A percentile compares a stretch with the other conserved stretches of the same genome.
These are phyloP conservation scores for Trametes meyenii DNA, from an alignment of 768 basidiomycete genomes.

Conservation along the genomic window DNA sequence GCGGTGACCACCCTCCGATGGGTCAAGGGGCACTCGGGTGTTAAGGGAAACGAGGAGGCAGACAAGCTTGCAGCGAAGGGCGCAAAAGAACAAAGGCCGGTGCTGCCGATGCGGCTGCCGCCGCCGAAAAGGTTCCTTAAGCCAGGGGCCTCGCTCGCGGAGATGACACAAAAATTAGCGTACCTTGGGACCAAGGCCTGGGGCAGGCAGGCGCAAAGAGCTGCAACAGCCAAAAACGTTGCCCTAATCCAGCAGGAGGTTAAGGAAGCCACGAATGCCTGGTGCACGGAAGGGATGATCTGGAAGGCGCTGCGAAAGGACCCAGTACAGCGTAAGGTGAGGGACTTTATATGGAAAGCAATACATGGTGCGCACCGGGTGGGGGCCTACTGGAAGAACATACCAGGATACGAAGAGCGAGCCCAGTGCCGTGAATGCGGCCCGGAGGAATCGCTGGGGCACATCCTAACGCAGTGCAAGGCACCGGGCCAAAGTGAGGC, in stretches of 20 bases:
- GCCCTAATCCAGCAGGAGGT: no score
- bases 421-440: conserved; percentile 21
- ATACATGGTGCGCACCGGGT: conserved; percentile 8
- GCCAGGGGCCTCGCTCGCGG: no score
- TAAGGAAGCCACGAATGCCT: no score
- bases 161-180: no score
- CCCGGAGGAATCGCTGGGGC: conserved; percentile 22
- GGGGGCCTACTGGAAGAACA: conserved; percentile 25
- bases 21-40: conserved; percentile 21
- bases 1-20: conserved; percentile 12
- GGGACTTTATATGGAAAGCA: conserved; percentile 15
- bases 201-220: no score
- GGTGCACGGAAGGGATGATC: neutral
- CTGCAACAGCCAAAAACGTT: no score
- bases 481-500: conserved; percentile 2
- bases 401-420: conserved; percentile 7
- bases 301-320: neutral
- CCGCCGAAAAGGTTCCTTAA: no score
- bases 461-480: conserved; percentile 27
- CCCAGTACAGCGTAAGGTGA: neutral
- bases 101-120: neutral
- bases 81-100: neutral
- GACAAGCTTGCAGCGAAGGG: neutral
- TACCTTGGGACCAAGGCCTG: no score
- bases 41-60: conserved; percentile 15